phyloP scores from a whole-genome alignment of 2,329 filamentous ascomycete genomes.

The Epichloe bromicola region DNA sequence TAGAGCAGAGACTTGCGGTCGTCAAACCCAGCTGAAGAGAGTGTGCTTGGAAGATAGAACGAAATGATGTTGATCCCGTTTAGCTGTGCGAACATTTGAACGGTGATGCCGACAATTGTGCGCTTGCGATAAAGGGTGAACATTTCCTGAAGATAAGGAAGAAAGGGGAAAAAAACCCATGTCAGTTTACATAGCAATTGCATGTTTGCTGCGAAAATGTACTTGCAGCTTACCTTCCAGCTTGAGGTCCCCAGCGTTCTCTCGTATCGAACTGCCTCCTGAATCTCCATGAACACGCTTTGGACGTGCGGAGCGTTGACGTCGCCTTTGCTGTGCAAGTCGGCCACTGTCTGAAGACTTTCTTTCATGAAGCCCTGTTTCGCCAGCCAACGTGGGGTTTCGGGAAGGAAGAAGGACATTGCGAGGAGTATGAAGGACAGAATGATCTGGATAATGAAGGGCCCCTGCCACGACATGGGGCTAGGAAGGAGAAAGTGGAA shows the following conservation, averaged over 20 bases:
- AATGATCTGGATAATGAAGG: conserved; percentile 9
- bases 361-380: conserved; percentile 20
- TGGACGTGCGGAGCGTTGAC: conserved; percentile 21
- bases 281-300: conserved; percentile 16
- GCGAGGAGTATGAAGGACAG: conserved; percentile 6
- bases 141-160: conserved; percentile 19
- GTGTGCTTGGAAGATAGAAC: conserved; percentile 25
- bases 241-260: conserved; percentile 5
- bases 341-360: conserved; percentile 24
- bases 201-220: too few relatives aligned
- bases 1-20: conserved; percentile 24
- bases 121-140: conserved; percentile 28
- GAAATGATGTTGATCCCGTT: conserved; percentile 30
- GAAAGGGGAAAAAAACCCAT: not conserved
- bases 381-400: conserved; percentile 27
- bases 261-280: conserved; percentile 6
- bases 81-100: conserved; percentile 27
- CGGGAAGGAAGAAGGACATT: conserved; percentile 14
- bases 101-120: conserved; percentile 26
- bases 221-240: not conserved
- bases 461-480: conserved; percentile 7
- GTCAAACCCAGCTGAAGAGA: conserved; percentile 22
- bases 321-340: conserved; percentile 24
- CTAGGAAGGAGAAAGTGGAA: conserved; percentile 7
- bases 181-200: not conserved